These are phyloP conservation scores for Atractiella rhizophila DNA, from an alignment of 768 basidiomycete species.

Conservation along the genomic window DNA sequence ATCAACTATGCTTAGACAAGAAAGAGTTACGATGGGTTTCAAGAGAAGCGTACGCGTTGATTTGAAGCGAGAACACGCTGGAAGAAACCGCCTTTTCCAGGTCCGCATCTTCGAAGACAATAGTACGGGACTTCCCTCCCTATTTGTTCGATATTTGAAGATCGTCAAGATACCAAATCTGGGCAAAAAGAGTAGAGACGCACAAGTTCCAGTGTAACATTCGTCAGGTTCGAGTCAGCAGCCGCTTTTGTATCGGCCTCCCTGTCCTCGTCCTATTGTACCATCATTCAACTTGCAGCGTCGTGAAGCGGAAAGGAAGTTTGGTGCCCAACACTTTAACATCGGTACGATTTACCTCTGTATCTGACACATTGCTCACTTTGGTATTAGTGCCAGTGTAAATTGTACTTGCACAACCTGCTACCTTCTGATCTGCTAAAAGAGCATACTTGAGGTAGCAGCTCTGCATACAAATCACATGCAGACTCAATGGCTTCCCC, in stretches of 20 bases:
- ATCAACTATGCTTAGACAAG: conserved; percentile 1
- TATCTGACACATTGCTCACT: too few species aligned
- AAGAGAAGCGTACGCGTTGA: conserved; percentile 16
- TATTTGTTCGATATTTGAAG: background rate
- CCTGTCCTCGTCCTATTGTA: background rate
- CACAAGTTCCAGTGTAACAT: conserved; percentile 15
- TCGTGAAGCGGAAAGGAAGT: background rate
- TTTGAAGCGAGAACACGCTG: conserved; percentile 42
- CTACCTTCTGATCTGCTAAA: too few species aligned
- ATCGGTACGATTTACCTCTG: too few species aligned
- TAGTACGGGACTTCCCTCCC: conserved; percentile 25
- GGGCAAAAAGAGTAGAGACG: background rate
- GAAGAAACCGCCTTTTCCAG: conserved; percentile 14
- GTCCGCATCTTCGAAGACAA: conserved; percentile 31
- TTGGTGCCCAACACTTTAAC: too few species aligned
- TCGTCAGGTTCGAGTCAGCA: conserved; percentile 15
- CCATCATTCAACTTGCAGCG: background rate
- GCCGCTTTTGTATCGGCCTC: conserved; percentile 13
- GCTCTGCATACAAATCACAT: too few species aligned
- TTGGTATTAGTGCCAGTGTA: too few species aligned
- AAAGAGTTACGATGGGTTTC: conserved; percentile 12
- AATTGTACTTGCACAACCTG: too few species aligned
- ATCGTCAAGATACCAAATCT: background rate
- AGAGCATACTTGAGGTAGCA: too few species aligned
- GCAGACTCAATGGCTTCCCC: too few species aligned